These are phyloP conservation scores for Wickerhamomyces sp. DNA, from an alignment of 1,139 yeast genomes.

Conservation along the genomic window DNA sequence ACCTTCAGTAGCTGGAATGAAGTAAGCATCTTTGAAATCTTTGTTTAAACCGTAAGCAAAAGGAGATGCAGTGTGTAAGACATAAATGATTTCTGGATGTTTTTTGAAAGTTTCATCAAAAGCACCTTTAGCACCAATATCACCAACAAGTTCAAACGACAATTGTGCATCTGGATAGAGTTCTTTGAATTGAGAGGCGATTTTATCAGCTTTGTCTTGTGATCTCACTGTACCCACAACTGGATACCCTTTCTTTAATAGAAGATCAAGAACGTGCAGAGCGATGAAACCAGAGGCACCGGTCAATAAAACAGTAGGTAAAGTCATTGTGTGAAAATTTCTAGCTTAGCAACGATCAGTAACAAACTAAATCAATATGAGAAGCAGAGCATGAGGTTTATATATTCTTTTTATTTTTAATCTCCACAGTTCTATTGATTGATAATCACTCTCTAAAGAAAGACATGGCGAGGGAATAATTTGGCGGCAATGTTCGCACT, in stretches of 20 bases:
- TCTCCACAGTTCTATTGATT: no score
- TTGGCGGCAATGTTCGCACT: neutral
- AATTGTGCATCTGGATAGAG: conserved; percentile 33
- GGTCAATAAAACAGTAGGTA: conserved; percentile 36
- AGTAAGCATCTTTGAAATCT: conserved; percentile 29
- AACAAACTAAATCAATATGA: no score
- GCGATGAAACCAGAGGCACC: conserved; percentile 56
- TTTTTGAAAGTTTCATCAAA: conserved; percentile 33
- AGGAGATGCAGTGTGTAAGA: conserved; percentile 53
- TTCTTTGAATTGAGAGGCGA: conserved; percentile 37
- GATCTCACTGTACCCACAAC: conserved; percentile 56
- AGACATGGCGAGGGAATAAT: no score
- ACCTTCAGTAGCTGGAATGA: conserved; percentile 46
- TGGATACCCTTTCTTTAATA: conserved; percentile 33
- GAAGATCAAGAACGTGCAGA: conserved; percentile 35
- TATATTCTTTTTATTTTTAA: neutral
- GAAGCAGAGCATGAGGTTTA: no score
- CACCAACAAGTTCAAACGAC: conserved; percentile 41
- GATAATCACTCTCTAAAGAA: no score
- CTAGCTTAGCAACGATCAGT: no score
- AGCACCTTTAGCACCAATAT: conserved; percentile 34
- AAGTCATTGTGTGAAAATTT: conserved; percentile 8
- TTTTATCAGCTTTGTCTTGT: conserved; percentile 41
- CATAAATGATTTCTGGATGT: conserved; percentile 41
- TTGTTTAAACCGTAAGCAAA: conserved; percentile 29